A percentile compares a stretch with the other conserved stretches of the same genome.
Conservation (phyloP, 2,329 filamentous ascomycete species). For the Bipolaris gigantea region DNA sequence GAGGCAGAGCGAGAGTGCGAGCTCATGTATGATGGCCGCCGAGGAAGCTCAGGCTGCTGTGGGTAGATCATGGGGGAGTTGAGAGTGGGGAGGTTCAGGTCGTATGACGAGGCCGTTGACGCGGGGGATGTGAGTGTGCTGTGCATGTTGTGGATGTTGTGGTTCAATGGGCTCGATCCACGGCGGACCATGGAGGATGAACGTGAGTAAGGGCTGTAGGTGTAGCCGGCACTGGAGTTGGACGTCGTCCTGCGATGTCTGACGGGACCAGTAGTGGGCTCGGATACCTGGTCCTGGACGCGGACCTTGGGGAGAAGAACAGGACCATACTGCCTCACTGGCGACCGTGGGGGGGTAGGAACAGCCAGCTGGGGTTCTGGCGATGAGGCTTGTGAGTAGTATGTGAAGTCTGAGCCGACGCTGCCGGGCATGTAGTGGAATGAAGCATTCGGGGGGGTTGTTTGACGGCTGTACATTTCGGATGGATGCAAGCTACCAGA, state of each 20-base stretch:
- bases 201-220: constrained; percentile 55
- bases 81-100: constrained; percentile 51
- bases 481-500: constrained; percentile 42
- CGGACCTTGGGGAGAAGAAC: constrained; percentile 83
- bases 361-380: constrained; percentile 68
- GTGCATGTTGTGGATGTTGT: constrained; percentile 32
- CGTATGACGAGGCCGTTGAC: constrained; percentile 45
- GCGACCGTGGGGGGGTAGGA: constrained; percentile 71
- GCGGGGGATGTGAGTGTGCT: constrained; percentile 51
- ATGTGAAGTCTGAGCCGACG: constrained; percentile 58
- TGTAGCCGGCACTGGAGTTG: constrained; percentile 48
- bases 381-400: constrained; percentile 67
- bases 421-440: constrained; percentile 45
- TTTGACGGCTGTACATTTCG: constrained; percentile 50
- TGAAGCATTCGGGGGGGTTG: constrained; percentile 49
- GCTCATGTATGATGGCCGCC: constrained; percentile 43
- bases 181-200: constrained; percentile 51
- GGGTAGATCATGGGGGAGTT: constrained; percentile 65
- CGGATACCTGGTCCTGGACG: constrained; percentile 77
- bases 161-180: constrained; percentile 50
- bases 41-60: constrained; percentile 28
- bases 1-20: constrained; percentile 62
- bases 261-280: constrained; percentile 59
- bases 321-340: constrained; percentile 77
- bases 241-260: constrained; percentile 60